These are phyloP conservation scores for Talaromyces nanjingensis DNA, from an alignment of 495 filamentous ascomycete species.

Conservation along the genomic window DNA sequence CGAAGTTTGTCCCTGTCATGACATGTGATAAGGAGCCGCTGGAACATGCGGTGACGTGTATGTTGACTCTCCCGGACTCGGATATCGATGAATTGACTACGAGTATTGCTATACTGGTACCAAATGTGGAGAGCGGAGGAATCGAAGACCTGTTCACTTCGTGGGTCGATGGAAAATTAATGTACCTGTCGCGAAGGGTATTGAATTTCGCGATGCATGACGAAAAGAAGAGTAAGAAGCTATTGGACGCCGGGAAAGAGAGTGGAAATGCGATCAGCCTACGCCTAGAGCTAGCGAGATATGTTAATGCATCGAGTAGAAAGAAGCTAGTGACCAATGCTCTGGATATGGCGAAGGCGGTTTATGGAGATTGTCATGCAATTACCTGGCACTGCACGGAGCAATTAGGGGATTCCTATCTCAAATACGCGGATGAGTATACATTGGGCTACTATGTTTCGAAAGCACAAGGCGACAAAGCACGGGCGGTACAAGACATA, in stretches of 20 bases:
- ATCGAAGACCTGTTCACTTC: background rate
- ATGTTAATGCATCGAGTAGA: background rate
- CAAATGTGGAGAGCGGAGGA: background rate
- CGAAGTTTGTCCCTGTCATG: background rate
- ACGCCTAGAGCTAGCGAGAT: background rate
- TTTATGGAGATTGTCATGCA: background rate
- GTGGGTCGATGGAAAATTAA: background rate
- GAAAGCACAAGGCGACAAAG: background rate
- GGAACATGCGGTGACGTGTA: background rate
- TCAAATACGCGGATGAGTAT: background rate
- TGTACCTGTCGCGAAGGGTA: background rate
- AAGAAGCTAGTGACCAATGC: background rate
- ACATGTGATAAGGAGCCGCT: background rate
- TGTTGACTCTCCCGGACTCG: background rate
- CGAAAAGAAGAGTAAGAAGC: background rate
- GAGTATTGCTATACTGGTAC: background rate
- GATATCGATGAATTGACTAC: background rate
- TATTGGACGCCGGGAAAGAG: background rate
- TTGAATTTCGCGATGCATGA: background rate
- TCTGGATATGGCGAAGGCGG: background rate
- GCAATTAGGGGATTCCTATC: background rate
- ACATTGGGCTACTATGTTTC: background rate
- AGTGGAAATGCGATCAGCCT: background rate
- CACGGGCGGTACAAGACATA: background rate
- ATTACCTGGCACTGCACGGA: conserved; percentile 5